phyloP scores from a whole-genome alignment of 208 protist species.

The Trypanosoma brucei region DNA sequence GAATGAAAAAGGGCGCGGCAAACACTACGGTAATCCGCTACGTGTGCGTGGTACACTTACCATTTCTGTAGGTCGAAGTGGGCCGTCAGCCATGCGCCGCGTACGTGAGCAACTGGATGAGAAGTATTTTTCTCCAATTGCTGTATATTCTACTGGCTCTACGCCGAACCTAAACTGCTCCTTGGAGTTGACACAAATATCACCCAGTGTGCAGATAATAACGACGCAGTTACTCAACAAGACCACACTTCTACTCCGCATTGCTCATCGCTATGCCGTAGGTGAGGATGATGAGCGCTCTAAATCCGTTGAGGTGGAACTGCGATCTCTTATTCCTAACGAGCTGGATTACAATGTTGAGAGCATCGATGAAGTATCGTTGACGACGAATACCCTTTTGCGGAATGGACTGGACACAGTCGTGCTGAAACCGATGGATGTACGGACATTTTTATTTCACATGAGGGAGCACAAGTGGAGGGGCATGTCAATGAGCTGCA shows the following conservation, averaged over 20 bases:
- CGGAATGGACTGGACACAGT: background rate
- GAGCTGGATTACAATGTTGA: background rate
- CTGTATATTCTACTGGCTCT: slow-evolving; percentile 1
- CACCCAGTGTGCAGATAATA: slow-evolving; percentile 16
- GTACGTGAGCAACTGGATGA: slow-evolving; percentile 17
- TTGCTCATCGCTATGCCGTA: slow-evolving; percentile 21
- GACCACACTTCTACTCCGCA: slow-evolving; percentile 11
- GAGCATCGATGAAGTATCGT: slow-evolving; percentile 21
- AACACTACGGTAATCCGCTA: slow-evolving; percentile 4
- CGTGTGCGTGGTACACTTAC: slow-evolving; percentile 10
- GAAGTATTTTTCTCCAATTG: slow-evolving; percentile 15
- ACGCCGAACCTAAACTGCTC: background rate
- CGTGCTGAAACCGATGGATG: slow-evolving; percentile 19
- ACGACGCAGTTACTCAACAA: slow-evolving; percentile 25
- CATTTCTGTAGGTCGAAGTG: background rate
- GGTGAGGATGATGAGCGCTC: slow-evolving; percentile 16
- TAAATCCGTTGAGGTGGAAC: slow-evolving; percentile 15
- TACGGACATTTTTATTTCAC: slow-evolving; percentile 19
- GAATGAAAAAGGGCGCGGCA: background rate
- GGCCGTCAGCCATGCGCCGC: slow-evolving; percentile 6
- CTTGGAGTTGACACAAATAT: background rate
- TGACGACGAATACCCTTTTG: slow-evolving; percentile 11
- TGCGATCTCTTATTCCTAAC: slow-evolving; percentile 5
- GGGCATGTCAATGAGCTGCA: too few species aligned
- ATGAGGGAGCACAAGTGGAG: background rate